Conservation (phyloP, 805 yeast species). For the Yamadazyma nakazawae region DNA sequence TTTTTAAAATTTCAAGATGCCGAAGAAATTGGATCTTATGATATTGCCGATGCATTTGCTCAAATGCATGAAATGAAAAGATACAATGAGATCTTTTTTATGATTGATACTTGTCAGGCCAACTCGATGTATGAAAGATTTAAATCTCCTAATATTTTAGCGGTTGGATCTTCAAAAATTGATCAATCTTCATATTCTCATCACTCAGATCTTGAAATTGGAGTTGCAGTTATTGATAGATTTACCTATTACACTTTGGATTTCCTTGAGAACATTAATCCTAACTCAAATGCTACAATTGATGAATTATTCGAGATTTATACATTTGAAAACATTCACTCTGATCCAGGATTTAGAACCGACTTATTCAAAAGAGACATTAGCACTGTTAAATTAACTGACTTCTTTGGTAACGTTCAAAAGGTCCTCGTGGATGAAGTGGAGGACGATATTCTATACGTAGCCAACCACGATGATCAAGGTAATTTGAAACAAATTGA, state of each 20-base stretch:
- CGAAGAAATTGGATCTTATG: slow-evolving; percentile 93
- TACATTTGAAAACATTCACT: slow-evolving; percentile 80
- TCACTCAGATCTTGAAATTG: slow-evolving; percentile 91
- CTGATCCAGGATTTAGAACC: slow-evolving; percentile 88
- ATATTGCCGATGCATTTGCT: slow-evolving; percentile 93
- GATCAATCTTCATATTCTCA: slow-evolving; percentile 94
- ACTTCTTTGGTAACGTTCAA: slow-evolving; percentile 92
- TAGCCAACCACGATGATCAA: slow-evolving; percentile 30
- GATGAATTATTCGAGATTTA: slow-evolving; percentile 83
- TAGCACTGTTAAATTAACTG: slow-evolving; percentile 74
- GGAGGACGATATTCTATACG: slow-evolving; percentile 42
- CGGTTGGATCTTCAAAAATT: slow-evolving; percentile 85
- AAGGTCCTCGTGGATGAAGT: slow-evolving; percentile 61
- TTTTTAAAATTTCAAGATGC: slow-evolving; percentile 97
- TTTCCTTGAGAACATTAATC: slow-evolving; percentile 77
- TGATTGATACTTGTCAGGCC: slow-evolving; percentile 99
- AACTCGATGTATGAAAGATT: slow-evolving; percentile 94
- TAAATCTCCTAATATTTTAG: slow-evolving; percentile 86
- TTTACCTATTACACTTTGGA: slow-evolving; percentile 91
- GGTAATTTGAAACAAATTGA: slow-evolving; percentile 13
- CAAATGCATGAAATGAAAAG: slow-evolving; percentile 96
- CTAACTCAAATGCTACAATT: slow-evolving; percentile 69
- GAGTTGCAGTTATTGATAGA: slow-evolving; percentile 96
- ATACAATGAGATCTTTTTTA: slow-evolving; percentile 91
- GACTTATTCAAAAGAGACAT: slow-evolving; percentile 70